Evolutionary conservation across 2,329 filamentous ascomycete genomes (phyloP).

Genomic region (Fusarium sp.): DNA sequence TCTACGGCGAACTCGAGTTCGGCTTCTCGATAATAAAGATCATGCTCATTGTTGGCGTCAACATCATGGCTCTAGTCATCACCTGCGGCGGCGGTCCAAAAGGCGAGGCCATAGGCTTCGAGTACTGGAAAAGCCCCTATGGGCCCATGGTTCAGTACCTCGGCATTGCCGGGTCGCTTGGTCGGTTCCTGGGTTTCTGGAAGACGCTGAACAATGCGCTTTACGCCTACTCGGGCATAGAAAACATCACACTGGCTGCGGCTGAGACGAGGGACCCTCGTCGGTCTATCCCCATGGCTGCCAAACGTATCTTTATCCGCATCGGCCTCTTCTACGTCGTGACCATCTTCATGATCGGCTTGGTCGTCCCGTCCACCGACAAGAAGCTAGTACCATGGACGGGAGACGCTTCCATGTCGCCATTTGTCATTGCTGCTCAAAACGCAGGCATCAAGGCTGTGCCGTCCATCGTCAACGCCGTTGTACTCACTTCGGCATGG

Average conservation of each 20-base stretch:
- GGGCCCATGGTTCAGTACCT: constrained; percentile 9
- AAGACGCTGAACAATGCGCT: not conserved
- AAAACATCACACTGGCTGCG: not conserved
- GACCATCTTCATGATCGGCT: constrained; percentile 8
- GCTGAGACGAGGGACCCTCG: constrained; percentile 2
- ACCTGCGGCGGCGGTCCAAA: constrained; percentile 4
- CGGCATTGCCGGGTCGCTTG: not conserved
- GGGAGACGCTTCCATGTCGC: not conserved
- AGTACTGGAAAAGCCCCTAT: not conserved
- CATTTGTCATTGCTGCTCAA: not conserved
- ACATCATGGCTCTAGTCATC: not conserved
- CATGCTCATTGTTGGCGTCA: constrained; percentile 4
- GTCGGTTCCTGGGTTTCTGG: not conserved
- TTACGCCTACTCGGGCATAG: constrained; percentile 4
- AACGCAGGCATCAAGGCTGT: constrained; percentile 6
- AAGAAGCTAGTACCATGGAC: not conserved
- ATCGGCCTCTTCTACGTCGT: constrained; percentile 6
- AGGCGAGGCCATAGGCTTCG: not conserved
- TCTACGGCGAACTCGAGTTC: constrained; percentile 11
- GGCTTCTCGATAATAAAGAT: constrained; percentile 5
- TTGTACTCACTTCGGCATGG: constrained; percentile 7
- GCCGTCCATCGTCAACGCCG: not conserved
- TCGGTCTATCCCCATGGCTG: constrained; percentile 1
- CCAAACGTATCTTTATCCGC: not conserved
- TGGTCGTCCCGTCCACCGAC: constrained; percentile 1